These are phyloP conservation scores for Bullera alba DNA, from an alignment of 768 basidiomycete species.

Conservation along the genomic window DNA sequence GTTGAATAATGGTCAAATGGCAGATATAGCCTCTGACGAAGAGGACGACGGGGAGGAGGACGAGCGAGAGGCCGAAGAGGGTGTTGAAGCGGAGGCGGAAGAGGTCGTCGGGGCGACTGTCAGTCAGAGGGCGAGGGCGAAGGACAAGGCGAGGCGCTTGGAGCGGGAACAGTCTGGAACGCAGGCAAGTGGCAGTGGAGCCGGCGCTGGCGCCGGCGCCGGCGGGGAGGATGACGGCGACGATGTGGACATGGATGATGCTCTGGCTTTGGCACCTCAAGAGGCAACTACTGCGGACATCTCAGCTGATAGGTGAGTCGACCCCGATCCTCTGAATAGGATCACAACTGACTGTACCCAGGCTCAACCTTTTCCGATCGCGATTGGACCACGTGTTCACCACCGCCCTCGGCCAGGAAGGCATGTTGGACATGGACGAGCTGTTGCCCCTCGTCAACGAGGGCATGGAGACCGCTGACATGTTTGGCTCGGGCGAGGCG, in stretches of 20 bases:
- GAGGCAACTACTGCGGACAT: slow-evolving; percentile 10
- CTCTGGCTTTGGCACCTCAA: slow-evolving; percentile 17
- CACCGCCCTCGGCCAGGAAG: slow-evolving; percentile 59
- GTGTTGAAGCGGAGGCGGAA: slow-evolving; percentile 60
- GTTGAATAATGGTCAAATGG: slow-evolving; percentile 62
- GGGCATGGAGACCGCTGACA: slow-evolving; percentile 58
- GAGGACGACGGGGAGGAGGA: slow-evolving; percentile 51
- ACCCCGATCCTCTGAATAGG: not conserved
- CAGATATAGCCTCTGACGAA: slow-evolving; percentile 38
- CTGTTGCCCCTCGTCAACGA: slow-evolving; percentile 70
- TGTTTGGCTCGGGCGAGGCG: slow-evolving; percentile 80
- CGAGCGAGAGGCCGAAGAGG: slow-evolving; percentile 51
- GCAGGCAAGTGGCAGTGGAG: too few relatives aligned
- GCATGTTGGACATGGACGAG: slow-evolving; percentile 64
- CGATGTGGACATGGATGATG: slow-evolving; percentile 36
- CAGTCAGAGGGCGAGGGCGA: slow-evolving; percentile 49
- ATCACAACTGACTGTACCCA: slow-evolving; percentile 44
- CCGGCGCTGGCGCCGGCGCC: too few relatives aligned
- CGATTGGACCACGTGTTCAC: slow-evolving; percentile 65
- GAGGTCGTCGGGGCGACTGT: slow-evolving; percentile 57
- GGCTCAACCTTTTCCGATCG: slow-evolving; percentile 71
- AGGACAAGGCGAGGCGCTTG: slow-evolving; percentile 42
- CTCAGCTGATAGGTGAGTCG: slow-evolving; percentile 20
- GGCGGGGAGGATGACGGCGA: slow-evolving; percentile 13
- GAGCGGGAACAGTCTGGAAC: not conserved